Evolutionary conservation across 2,329 filamentous ascomycete genomes (phyloP), one percentile per base, ranked within the genome.

Genomic region (Magnaporthiopsis incrustans): DNA sequence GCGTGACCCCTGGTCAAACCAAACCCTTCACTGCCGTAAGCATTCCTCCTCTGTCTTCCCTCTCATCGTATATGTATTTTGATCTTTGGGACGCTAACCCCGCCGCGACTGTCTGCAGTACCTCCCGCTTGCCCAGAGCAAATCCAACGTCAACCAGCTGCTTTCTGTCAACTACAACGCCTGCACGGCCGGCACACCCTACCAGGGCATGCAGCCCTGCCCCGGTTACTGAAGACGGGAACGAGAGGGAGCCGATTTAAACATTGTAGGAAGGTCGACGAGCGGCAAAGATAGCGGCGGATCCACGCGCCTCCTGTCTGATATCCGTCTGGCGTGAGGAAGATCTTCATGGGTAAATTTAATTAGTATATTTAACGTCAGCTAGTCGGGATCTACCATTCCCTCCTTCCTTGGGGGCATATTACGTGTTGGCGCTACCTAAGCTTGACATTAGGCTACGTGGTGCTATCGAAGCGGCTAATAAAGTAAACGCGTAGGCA

Each of bases 1-100:
- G 53, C 60, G 53, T 44, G 5, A 61, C 60, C 60, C 15, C 27
- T 27, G 60, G 35, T 14, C 25, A 27, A 10, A 61, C 60, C 38
- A 61, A 61, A n/a, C 30, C 30, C n/a, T 61, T 61, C n/a, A 61
- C 60, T 32, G 60, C 60, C 6, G 60, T 61, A 44, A 61, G 60
- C 22, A 57, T 27, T 25, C 22, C 26, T 27, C 22, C 18, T 27
- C 6, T 57, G 1, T 6, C 22, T 57, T 3, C 10, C 22, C 26
- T 25, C 22, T 57, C n/a, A 57, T 56, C 2, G 22, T 50, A 4
- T 10, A 38, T 1, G 11, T 57, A 25, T 57, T 12, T 57, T n/a
- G 53, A 57, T 33, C 11, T 26, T 7, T 50, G 14, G 18, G 35
- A 25, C 2, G 4, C 60, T 61, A 44, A 61, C 60, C n/a, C 10